Evolutionary conservation across 306 rosid genomes (phyloP).

Genomic region (Amphicarpaea edgeworthii): DNA sequence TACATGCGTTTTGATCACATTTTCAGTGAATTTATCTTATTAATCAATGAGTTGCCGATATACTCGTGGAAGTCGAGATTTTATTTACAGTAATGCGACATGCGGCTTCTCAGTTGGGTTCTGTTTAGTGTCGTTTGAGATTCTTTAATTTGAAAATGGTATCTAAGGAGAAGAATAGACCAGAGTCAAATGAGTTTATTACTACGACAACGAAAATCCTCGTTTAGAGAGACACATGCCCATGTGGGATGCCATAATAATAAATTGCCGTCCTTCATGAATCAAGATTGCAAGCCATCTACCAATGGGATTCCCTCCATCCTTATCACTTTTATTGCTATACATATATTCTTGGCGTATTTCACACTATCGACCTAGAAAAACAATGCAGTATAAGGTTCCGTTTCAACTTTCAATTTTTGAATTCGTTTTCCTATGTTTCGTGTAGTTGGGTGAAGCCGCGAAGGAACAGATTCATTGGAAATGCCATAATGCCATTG

Average conservation of each 20-base stretch:
- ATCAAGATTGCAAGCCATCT: slow-evolving; percentile 35
- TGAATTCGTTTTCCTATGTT: neutral
- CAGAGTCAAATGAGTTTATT: slow-evolving; percentile 45
- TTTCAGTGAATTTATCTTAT: slow-evolving; percentile 29
- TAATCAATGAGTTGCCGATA: slow-evolving; percentile 47
- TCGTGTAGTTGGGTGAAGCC: neutral
- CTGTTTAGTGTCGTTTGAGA: slow-evolving; percentile 40
- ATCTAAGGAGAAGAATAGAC: slow-evolving; percentile 32
- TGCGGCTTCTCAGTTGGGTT: slow-evolving; percentile 41
- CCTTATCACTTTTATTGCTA: slow-evolving; percentile 37
- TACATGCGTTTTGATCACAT: no score
- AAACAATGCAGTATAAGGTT: no score
- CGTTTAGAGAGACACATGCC: slow-evolving; percentile 27
- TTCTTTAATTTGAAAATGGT: slow-evolving; percentile 36
- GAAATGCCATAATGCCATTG: neutral
- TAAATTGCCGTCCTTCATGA: no score
- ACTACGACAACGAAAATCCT: slow-evolving; percentile 29
- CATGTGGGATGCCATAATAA: no score
- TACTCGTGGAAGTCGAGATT: slow-evolving; percentile 42
- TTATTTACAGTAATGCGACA: slow-evolving; percentile 22
- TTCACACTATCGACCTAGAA: no score
- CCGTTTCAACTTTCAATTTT: no score
- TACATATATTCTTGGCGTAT: slow-evolving; percentile 29
- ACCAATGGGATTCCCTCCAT: slow-evolving; percentile 37
- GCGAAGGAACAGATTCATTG: slow-evolving; percentile 31